phyloP scores from a whole-genome alignment of 2,329 filamentous ascomycete species.

The Aspergillus brasiliensis region DNA sequence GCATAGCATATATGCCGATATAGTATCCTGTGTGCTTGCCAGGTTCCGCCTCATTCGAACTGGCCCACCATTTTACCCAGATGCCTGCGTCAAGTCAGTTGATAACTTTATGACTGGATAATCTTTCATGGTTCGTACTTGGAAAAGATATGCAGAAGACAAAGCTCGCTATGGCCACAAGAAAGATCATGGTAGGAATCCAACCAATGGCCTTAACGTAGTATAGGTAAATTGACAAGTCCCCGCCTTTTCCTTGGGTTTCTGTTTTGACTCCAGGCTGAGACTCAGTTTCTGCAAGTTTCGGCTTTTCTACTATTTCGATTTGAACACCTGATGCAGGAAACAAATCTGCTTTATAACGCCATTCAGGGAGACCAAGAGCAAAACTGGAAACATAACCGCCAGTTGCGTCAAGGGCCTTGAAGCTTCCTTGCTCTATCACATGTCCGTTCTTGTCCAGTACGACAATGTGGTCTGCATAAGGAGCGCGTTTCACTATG shows the following conservation, averaged over 20 bases:
- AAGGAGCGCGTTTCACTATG: conserved; percentile 43
- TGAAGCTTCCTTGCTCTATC: conserved; percentile 46
- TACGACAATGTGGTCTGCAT: conserved; percentile 46
- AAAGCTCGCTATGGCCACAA: conserved; percentile 40
- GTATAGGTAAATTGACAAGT: conserved; percentile 46
- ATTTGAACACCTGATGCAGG: conserved; percentile 7
- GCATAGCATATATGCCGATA: conserved; percentile 44
- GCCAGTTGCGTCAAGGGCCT: conserved; percentile 36
- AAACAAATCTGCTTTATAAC: conserved; percentile 23
- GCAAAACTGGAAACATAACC: conserved; percentile 47
- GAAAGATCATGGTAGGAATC: conserved; percentile 37
- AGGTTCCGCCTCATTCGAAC: conserved; percentile 38
- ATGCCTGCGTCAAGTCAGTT: conserved; percentile 29
- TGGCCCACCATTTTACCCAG: conserved; percentile 48
- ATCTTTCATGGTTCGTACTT: conserved; percentile 26
- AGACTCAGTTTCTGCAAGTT: conserved; percentile 27
- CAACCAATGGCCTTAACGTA: conserved; percentile 43
- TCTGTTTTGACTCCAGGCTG: conserved; percentile 22
- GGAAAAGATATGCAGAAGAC: conserved; percentile 47
- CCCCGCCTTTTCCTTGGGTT: conserved; percentile 40
- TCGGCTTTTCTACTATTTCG: conserved; percentile 11
- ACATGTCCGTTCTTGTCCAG: conserved; percentile 42
- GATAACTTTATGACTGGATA: not conserved
- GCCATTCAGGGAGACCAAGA: conserved; percentile 36
- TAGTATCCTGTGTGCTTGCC: conserved; percentile 40